A percentile compares a stretch with the other conserved stretches of the same genome.
These are phyloP conservation scores for Ophiosphaerella herpotricha DNA, from an alignment of 2,329 filamentous ascomycete species.

Conservation along the genomic window DNA sequence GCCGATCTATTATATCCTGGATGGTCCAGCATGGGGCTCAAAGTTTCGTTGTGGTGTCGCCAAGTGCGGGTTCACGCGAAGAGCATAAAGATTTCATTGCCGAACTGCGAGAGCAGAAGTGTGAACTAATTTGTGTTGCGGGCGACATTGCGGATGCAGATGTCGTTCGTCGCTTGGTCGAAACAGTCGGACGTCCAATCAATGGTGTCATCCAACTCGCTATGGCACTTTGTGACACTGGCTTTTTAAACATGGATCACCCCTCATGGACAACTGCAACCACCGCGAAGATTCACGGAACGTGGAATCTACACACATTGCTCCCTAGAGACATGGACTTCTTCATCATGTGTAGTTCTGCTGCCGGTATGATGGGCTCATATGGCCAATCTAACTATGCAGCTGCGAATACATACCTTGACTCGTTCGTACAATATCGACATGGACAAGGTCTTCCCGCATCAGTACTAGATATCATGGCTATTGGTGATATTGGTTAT, in stretches of 20 bases:
- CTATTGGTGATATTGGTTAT: too few species aligned
- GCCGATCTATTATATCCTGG: conserved; percentile 16
- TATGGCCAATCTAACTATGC: conserved; percentile 53
- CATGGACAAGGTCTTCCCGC: conserved; percentile 39
- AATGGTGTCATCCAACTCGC: conserved; percentile 19
- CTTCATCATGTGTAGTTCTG: conserved; percentile 37
- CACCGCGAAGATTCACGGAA: conserved; percentile 22
- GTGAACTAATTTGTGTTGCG: conserved; percentile 7
- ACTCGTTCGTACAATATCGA: conserved; percentile 26
- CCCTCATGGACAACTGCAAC: conserved; percentile 6
- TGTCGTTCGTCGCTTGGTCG: conserved; percentile 6
- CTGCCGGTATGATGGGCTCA: conserved; percentile 28
- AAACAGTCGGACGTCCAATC: neutral
- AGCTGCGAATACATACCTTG: conserved; percentile 49
- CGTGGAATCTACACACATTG: conserved; percentile 30
- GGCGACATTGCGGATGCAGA: conserved; percentile 3
- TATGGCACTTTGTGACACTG: conserved; percentile 11
- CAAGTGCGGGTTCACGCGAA: conserved; percentile 5
- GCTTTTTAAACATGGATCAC: conserved; percentile 1
- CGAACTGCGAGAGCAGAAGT: conserved; percentile 12
- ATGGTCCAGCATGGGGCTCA: conserved; percentile 24
- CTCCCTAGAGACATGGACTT: conserved; percentile 21
- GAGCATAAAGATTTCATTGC: conserved; percentile 5
- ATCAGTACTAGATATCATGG: conserved; percentile 16
- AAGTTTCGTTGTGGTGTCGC: conserved; percentile 18